Conservation (phyloP, 345 rosid genomes). For the Linum lewisii region DNA sequence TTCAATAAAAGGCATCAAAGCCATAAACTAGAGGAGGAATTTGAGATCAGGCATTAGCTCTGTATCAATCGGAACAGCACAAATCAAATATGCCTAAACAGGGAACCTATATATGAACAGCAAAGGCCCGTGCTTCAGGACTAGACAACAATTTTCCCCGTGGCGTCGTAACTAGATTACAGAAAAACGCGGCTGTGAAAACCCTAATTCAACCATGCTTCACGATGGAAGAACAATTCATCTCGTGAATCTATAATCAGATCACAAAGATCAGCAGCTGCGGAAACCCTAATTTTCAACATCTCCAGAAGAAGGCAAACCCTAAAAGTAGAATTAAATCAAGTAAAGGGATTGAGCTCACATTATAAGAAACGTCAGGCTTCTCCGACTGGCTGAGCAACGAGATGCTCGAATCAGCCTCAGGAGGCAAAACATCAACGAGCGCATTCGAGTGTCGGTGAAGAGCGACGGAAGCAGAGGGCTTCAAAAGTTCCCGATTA, state of each 20-base stretch:
- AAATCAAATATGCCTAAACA: background rate
- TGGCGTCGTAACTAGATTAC: too few relatives aligned
- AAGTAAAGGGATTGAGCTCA: slow-evolving; percentile 14
- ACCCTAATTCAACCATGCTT: too few relatives aligned
- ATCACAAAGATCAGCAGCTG: too few relatives aligned
- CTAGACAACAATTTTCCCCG: too few relatives aligned
- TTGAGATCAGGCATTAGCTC: background rate
- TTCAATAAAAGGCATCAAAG: background rate
- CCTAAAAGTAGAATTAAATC: background rate
- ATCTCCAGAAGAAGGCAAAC: background rate
- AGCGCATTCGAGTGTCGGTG: slow-evolving; percentile 98
- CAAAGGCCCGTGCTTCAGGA: background rate
- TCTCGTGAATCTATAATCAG: too few relatives aligned
- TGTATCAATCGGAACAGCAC: background rate
- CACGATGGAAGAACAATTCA: too few relatives aligned
- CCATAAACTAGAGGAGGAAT: too few relatives aligned
- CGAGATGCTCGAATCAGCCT: slow-evolving; percentile 96
- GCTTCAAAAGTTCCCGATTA: slow-evolving; percentile 81
- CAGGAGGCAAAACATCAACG: slow-evolving; percentile 94
- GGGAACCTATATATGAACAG: background rate
- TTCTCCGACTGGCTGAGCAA: slow-evolving; percentile 95
- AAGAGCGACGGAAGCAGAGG: slow-evolving; percentile 95
- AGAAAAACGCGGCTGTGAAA: too few relatives aligned
- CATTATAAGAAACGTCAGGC: slow-evolving; percentile 91
- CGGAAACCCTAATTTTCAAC: slow-evolving; percentile 13